Base-by-base conservation (phyloP, 225 moss, liverwort and hornwort species). In the Asterella californica region DNA sequence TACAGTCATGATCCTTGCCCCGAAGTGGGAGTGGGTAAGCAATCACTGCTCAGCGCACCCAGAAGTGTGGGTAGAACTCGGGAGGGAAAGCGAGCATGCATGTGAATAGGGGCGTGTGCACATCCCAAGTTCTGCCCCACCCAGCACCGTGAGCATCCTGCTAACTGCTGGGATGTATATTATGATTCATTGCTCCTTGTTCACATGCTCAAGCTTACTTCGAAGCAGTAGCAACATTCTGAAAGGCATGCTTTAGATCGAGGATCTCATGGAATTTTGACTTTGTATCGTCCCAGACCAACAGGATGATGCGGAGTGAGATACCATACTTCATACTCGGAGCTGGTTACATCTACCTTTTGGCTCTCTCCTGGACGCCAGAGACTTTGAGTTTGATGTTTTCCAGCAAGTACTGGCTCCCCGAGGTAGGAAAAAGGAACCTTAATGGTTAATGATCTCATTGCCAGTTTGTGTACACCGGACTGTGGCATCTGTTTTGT, bases 1-100 rank as follows among this genome's bases (percentile, higher is more conserved):
- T 52, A 90, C 91, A 25, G 83, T 88, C 82, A 94, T 94, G 96
- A 93, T 96, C 76, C 78, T 93, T 72, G 94, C 91, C 46, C 96
- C 94, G 1, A 78, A 83, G 64, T 89, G 96, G 92, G 84, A 86
- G 79, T 94, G 94, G 92, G 93, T 93, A 89, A 79, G 78, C 79
- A 72, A 67, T 70, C 80, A 47, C 50, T 47, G 27, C 47, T 1
- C 53, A 53, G 4, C 53, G 4, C 53, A 53, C 7, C 46, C 11
- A 42, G 12, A 38, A 71, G 18, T 47, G n/a, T 38, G 34, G 38
- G 10, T 42, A 2, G 42, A 7, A 42, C 42, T 3, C 42, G 42
- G 42, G 42, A 42, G 42, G 42, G 42, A 42, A n/a, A n/a, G n/a
- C n/a, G n/a, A n/a, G n/a, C n/a, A n/a, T n/a, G n/a, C n/a, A n/a